Evolutionary conservation across 805 yeast genomes (phyloP).

Genomic region (Metschnikowia arizonensis): DNA sequence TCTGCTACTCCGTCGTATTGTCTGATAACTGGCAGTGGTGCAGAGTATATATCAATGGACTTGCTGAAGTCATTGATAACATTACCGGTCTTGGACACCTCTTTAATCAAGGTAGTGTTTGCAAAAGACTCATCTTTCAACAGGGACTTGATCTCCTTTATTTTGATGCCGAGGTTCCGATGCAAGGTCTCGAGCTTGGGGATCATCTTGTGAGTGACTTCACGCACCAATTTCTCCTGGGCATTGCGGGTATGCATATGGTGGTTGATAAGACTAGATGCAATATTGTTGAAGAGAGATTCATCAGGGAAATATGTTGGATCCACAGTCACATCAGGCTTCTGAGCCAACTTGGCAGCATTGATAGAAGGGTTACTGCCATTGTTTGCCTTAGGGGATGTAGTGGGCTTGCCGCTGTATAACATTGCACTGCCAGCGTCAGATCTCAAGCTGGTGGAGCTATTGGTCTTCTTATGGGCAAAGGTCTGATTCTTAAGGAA

Average conservation of each 20-base stretch:
- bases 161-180: conserved; percentile 34
- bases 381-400: conserved; percentile 4
- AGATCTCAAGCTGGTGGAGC: conserved; percentile 12
- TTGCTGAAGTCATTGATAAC: conserved; percentile 38
- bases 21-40: conserved; percentile 29
- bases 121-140: conserved; percentile 41
- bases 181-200: conserved; percentile 36
- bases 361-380: conserved; percentile 2
- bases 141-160: conserved; percentile 39
- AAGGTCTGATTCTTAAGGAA: conserved; percentile 22
- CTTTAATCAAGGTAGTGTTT: conserved; percentile 31
- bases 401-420: conserved; percentile 1
- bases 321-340: conserved; percentile 21
- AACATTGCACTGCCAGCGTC: conserved; percentile 5
- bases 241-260: conserved; percentile 28
- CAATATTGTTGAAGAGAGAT: conserved; percentile 26
- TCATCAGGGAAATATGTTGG: conserved; percentile 24
- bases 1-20: conserved; percentile 21
- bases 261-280: conserved; percentile 33
- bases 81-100: conserved; percentile 56
- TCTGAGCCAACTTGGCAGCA: conserved; percentile 18
- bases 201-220: conserved; percentile 29
- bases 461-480: conserved; percentile 18
- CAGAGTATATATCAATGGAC: conserved; percentile 32
- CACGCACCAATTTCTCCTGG: conserved; percentile 29